phyloP scores from a whole-genome alignment of 305 asterid species.

The Fraxinus paxiana region DNA sequence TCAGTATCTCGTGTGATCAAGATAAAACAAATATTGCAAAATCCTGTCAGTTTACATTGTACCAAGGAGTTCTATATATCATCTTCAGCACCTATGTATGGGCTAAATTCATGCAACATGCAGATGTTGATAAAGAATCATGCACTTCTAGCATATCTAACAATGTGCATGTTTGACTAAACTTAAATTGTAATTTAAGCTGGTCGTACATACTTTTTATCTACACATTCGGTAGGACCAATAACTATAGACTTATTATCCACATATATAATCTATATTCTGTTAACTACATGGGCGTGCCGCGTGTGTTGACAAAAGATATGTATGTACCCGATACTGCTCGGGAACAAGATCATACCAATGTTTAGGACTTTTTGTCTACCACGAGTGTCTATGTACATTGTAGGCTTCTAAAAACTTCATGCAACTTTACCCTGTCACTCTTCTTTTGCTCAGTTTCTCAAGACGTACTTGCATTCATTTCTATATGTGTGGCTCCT shows the following conservation, averaged over 20 bases:
- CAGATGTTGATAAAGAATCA: background rate
- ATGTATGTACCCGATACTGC: background rate
- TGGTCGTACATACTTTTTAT: too few species aligned
- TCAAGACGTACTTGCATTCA: background rate
- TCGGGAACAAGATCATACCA: background rate
- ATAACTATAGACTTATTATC: too few species aligned
- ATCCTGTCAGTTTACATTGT: background rate
- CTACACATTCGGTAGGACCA: background rate
- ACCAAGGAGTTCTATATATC: background rate
- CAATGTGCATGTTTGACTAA: background rate
- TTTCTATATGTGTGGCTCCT: background rate
- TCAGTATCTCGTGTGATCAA: constrained; percentile 1
- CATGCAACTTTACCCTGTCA: background rate
- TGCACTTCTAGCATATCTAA: background rate
- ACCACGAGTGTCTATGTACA: background rate
- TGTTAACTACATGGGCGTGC: background rate
- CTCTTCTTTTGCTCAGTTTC: background rate
- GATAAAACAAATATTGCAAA: background rate
- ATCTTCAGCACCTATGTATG: background rate
- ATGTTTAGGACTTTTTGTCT: background rate
- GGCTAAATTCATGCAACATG: background rate
- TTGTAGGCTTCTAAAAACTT: background rate
- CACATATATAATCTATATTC: background rate
- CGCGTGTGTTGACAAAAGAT: background rate
- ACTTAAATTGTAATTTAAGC: background rate